A percentile compares a stretch with the other conserved stretches of the same genome.
These are phyloP conservation scores for Ramalina intermedia DNA, from an alignment of 495 filamentous ascomycete genomes.

Conservation along the genomic window DNA sequence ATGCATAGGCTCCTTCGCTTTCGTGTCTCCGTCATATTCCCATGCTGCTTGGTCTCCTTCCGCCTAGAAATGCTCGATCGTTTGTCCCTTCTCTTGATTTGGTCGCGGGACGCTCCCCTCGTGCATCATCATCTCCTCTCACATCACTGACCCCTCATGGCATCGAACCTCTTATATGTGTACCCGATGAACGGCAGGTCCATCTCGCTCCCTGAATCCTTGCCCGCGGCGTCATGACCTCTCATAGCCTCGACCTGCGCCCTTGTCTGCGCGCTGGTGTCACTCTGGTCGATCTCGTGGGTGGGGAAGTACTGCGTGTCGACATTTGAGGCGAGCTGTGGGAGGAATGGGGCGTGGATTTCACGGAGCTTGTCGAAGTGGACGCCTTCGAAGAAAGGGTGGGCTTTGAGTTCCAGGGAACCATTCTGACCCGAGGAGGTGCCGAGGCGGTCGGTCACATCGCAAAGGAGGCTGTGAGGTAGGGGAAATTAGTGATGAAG, in stretches of 20 bases:
- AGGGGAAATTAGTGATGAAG: constrained; percentile 10
- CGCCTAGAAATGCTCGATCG: no score
- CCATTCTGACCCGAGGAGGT: constrained; percentile 53
- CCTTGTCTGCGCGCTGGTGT: constrained; percentile 56
- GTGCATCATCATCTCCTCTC: no score
- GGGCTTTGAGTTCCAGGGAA: constrained; percentile 78
- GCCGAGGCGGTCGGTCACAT: constrained; percentile 71
- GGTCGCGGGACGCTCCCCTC: no score
- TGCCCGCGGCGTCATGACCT: constrained; percentile 31
- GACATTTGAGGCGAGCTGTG: constrained; percentile 74
- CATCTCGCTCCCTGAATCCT: constrained; percentile 52
- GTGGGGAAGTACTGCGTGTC: constrained; percentile 99
- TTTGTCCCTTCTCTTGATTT: no score
- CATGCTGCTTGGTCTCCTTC: no score
- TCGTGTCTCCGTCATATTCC: no score
- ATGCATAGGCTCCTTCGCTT: no score
- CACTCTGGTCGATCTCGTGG: constrained; percentile 90
- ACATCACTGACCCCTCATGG: background rate
- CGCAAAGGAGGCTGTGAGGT: constrained; percentile 77
- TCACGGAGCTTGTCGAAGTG: constrained; percentile 80
- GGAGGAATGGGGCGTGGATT: constrained; percentile 92
- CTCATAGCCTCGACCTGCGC: constrained; percentile 48
- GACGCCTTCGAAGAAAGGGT: constrained; percentile 92
- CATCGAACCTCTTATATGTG: constrained; percentile 94
- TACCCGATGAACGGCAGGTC: constrained; percentile 95